A percentile compares a stretch with the other conserved stretches of the same genome.
These are phyloP conservation scores for Starmerella geochares DNA, from an alignment of 805 yeast species.

Conservation along the genomic window DNA sequence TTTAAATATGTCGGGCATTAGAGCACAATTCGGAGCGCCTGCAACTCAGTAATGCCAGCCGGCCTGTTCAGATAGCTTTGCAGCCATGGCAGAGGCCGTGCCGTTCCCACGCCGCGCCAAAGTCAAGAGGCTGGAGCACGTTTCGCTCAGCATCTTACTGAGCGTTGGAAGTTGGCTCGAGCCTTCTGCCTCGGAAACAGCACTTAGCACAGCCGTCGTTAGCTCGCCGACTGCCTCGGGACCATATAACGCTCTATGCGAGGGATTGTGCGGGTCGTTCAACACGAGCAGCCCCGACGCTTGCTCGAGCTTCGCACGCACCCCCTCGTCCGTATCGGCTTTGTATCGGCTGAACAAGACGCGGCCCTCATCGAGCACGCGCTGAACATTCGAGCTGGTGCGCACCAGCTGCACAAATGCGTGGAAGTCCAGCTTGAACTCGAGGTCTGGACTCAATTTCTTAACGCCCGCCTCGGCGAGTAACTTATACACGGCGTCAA, in stretches of 20 bases:
- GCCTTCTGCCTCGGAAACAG: neutral
- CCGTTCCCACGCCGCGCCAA: neutral
- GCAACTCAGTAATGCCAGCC: neutral
- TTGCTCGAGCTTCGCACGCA: conserved; percentile 5
- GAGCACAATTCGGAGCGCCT: neutral
- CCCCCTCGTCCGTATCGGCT: neutral
- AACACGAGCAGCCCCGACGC: conserved; percentile 2
- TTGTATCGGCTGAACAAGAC: neutral
- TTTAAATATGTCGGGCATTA: too few species aligned
- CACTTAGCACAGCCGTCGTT: neutral
- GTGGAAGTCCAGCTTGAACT: conserved; percentile 2
- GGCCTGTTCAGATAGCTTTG: neutral
- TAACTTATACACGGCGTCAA: neutral
- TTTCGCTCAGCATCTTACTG: neutral
- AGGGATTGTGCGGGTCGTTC: neutral
- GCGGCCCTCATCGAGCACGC: neutral
- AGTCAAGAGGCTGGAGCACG: neutral
- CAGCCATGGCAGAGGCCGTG: neutral
- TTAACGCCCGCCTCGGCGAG: conserved; percentile 1
- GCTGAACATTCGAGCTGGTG: neutral
- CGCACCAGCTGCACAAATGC: conserved; percentile 3
- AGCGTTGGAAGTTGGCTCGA: neutral
- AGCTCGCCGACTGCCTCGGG: neutral
- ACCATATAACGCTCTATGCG: neutral
- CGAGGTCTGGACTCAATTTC: neutral